These are phyloP conservation scores for Coemansia reversa DNA, from an alignment of 192 early-diverging fungal species.

Conservation along the genomic window DNA sequence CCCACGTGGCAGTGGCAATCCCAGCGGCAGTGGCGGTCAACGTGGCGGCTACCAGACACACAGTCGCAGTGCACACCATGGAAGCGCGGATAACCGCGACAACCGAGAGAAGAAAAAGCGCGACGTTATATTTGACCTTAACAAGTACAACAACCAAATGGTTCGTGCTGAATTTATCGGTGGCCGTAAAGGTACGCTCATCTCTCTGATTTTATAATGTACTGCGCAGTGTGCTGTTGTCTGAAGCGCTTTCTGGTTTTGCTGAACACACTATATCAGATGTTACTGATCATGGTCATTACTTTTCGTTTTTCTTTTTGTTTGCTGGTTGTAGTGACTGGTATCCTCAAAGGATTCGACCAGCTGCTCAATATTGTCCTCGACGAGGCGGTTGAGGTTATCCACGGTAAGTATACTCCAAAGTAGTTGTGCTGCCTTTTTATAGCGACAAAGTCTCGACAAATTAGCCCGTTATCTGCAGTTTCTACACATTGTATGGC, in stretches of 20 bases:
- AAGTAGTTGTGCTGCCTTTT: too few species aligned
- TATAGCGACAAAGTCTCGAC: too few species aligned
- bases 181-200: constrained; percentile 82
- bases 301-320: too few species aligned
- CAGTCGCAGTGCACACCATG: constrained; percentile 52
- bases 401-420: constrained; percentile 59
- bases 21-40: constrained; percentile 45
- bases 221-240: too few species aligned
- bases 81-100: constrained; percentile 48
- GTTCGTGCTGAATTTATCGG: constrained; percentile 92
- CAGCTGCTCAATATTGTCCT: constrained; percentile 91
- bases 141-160: constrained; percentile 90
- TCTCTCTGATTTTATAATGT: too few species aligned
- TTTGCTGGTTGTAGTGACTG: constrained; percentile 63
- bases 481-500: too few species aligned
- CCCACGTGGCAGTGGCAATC: constrained; percentile 48
- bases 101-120: constrained; percentile 67
- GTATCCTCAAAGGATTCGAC: constrained; percentile 90
- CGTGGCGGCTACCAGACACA: constrained; percentile 53
- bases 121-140: constrained; percentile 90
- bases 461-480: too few species aligned
- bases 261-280: too few species aligned
- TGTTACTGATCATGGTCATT: too few species aligned
- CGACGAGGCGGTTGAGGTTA: constrained; percentile 84
- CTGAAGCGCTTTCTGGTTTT: too few species aligned